Percentiles rank a stretch among this genome's conserved stretches.
Conservation (phyloP, 768 basidiomycete species). For the Leccinum fibrillosum region DNA sequence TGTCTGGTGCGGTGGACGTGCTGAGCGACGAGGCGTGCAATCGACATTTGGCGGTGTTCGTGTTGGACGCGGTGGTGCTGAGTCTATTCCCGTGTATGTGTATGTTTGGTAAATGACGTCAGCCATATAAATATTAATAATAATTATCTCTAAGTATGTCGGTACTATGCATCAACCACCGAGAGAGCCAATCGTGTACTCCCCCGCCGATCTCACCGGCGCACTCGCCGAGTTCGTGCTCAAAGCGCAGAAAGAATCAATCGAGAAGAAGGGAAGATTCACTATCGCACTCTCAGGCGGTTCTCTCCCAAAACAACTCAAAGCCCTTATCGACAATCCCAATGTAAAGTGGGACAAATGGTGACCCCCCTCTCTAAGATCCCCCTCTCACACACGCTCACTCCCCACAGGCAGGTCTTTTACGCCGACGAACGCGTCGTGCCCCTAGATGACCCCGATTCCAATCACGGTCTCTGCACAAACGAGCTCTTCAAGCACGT, state of each 20-base stretch:
- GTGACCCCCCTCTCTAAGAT: conserved; percentile 40
- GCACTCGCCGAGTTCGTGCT: conserved; percentile 79
- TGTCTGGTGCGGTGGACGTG: conserved; percentile 38
- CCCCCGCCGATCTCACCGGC: conserved; percentile 49
- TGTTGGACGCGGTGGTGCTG: conserved; percentile 71
- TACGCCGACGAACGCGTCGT: conserved; percentile 97
- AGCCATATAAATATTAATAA: background rate
- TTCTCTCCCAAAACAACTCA: conserved; percentile 80
- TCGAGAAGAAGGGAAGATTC: conserved; percentile 88
- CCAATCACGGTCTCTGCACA: conserved; percentile 80
- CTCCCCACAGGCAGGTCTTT: conserved; percentile 82
- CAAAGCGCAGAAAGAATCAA: conserved; percentile 84
- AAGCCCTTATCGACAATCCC: conserved; percentile 58
- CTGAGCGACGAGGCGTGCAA: conserved; percentile 60
- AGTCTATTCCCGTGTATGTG: conserved; percentile 62
- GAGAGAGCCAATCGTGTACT: conserved; percentile 62
- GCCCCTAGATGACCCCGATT: conserved; percentile 88
- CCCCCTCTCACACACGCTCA: background rate
- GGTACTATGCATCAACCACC: conserved; percentile 50
- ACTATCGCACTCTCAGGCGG: conserved; percentile 94
- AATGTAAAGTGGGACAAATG: conserved; percentile 92
- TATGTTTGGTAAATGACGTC: conserved; percentile 11
- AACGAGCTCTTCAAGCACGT: conserved; percentile 78
- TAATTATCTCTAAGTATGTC: background rate
- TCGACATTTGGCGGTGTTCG: conserved; percentile 66